A percentile compares a stretch with the other conserved stretches of the same genome.
phyloP scores from a whole-genome alignment of 176 grass and related monocot genomes.

The Eleusine indica region DNA sequence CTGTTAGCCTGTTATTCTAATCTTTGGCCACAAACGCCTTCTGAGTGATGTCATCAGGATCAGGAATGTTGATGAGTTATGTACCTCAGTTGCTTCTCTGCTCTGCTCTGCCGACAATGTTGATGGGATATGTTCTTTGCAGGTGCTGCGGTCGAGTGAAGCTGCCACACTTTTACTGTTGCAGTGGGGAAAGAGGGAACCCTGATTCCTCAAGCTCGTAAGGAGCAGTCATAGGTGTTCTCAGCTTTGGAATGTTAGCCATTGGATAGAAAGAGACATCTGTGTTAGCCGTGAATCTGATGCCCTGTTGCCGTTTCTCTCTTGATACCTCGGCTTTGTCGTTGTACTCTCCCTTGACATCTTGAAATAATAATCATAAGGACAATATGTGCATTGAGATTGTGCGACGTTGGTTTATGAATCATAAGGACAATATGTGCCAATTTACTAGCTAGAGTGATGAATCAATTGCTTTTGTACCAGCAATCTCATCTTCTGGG shows the following conservation, averaged over 20 bases:
- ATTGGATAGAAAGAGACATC: background rate
- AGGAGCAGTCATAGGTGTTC: background rate
- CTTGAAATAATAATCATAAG: background rate
- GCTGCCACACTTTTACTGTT: constrained; percentile 89
- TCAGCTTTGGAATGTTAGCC: background rate
- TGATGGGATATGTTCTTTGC: constrained; percentile 1
- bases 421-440: background rate
- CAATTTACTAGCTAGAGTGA: background rate
- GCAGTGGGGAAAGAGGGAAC: constrained; percentile 75
- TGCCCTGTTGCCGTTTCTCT: background rate
- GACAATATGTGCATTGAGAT: background rate
- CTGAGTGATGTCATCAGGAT: background rate
- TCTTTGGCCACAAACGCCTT: background rate
- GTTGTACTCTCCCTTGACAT: constrained; percentile 10
- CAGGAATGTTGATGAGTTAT: background rate
- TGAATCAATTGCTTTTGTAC: background rate
- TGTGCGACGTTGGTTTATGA: background rate
- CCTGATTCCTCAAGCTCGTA: constrained; percentile 43
- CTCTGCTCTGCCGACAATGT: background rate
- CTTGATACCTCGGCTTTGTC: too few species aligned
- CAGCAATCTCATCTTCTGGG: background rate
- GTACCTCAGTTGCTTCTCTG: background rate
- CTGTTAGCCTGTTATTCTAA: background rate
- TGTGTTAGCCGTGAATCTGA: background rate
- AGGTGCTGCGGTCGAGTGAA: constrained; percentile 88